These are phyloP conservation scores for Trypanosoma lewisi DNA, from an alignment of 208 protist species.

Conservation along the genomic window DNA sequence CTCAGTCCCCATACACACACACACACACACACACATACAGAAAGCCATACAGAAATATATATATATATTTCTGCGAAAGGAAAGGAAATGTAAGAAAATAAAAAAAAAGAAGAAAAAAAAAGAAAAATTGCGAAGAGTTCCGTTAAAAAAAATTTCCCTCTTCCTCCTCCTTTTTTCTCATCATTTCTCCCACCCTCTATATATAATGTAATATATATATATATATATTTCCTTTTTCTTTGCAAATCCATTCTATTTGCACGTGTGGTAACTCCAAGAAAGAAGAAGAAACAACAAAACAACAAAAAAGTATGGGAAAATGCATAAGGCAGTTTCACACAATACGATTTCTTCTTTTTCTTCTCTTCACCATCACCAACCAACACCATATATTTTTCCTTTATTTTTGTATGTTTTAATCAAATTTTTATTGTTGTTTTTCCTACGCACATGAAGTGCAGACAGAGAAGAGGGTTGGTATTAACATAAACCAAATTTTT, in stretches of 20 bases:
- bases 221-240: too few species aligned
- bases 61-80: background rate
- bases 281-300: constrained; percentile 1
- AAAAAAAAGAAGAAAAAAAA: too few species aligned
- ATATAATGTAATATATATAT: too few species aligned
- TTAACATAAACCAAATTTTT: too few species aligned
- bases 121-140: too few species aligned
- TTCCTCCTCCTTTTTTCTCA: background rate
- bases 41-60: background rate
- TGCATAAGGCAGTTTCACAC: background rate
- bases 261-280: background rate
- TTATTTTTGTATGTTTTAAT: background rate
- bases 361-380: background rate
- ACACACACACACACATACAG: constrained; percentile 12
- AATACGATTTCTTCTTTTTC: background rate
- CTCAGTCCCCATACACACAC: background rate
- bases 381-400: too few species aligned
- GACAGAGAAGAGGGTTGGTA: too few species aligned
- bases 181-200: background rate
- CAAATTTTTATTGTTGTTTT: too few species aligned
- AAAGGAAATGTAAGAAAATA: background rate
- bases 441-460: too few species aligned
- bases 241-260: too few species aligned
- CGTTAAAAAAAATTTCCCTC: background rate
- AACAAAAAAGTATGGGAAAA: background rate